Conservation (phyloP, 768 basidiomycete genomes). For the Boletus eberwhitei region DNA sequence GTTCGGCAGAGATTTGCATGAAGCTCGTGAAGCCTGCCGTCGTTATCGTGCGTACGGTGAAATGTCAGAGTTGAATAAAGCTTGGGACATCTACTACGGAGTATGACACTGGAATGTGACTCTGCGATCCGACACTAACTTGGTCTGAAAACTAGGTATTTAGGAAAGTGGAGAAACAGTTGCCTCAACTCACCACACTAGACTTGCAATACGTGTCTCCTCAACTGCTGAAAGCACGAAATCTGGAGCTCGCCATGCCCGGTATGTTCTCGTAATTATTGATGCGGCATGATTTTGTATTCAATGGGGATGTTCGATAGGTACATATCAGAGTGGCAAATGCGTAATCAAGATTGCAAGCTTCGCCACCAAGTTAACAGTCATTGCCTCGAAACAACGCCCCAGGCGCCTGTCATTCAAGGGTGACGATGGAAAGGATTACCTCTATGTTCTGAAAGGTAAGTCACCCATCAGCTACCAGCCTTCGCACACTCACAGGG, state of each 20-base stretch:
- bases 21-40: constrained; percentile 88
- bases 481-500: not conserved
- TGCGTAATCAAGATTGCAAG: constrained; percentile 76
- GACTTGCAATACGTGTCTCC: constrained; percentile 98
- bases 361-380: constrained; percentile 86
- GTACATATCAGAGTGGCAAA: constrained; percentile 89
- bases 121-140: not conserved
- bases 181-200: constrained; percentile 82
- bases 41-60: constrained; percentile 86
- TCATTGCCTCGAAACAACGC: constrained; percentile 95
- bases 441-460: constrained; percentile 92
- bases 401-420: constrained; percentile 84
- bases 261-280: constrained; percentile 43
- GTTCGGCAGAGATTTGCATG: constrained; percentile 87
- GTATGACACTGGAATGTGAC: constrained; percentile 41
- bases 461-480: not conserved
- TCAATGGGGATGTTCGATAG: constrained; percentile 37
- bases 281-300: not conserved
- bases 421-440: constrained; percentile 91
- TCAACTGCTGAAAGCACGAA: constrained; percentile 78
- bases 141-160: constrained; percentile 61
- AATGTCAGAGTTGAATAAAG: constrained; percentile 86
- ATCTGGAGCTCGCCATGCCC: constrained; percentile 94
- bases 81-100: constrained; percentile 98
- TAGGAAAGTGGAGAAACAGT: constrained; percentile 92